Evolutionary conservation across 1,284 basidiomycete species (phyloP).

Genomic region (Rhodotorula sp.): DNA sequence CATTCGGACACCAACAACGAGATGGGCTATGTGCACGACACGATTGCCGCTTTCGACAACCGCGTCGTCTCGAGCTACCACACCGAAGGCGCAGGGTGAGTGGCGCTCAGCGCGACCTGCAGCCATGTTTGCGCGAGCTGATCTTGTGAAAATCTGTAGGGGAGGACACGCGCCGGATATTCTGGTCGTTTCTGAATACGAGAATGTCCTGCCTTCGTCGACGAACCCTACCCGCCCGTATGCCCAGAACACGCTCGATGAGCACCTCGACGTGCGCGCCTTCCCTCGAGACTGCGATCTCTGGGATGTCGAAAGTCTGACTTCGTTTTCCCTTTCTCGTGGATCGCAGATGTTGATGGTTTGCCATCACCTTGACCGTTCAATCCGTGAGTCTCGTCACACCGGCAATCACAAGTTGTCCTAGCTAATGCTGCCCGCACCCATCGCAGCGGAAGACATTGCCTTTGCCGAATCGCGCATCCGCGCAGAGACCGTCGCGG

Average conservation of each 20-base stretch:
- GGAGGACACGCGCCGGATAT: slow-evolving; percentile 98
- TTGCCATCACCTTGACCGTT: slow-evolving; percentile 84
- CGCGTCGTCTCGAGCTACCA: slow-evolving; percentile 98
- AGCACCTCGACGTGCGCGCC: slow-evolving; percentile 85
- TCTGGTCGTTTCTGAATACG: slow-evolving; percentile 64
- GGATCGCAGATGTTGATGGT: slow-evolving; percentile 84
- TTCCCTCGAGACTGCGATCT: not conserved
- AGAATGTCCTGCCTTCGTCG: slow-evolving; percentile 91
- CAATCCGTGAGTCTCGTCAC: slow-evolving; percentile 55
- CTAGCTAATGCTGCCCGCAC: not conserved
- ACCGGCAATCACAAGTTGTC: too few species aligned
- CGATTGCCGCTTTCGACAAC: slow-evolving; percentile 83
- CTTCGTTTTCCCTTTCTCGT: not conserved
- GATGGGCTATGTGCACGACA: slow-evolving; percentile 88
- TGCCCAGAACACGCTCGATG: slow-evolving; percentile 88
- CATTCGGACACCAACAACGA: slow-evolving; percentile 90
- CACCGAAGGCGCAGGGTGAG: slow-evolving; percentile 50
- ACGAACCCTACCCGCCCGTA: slow-evolving; percentile 97
- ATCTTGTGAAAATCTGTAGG: not conserved
- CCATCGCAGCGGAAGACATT: slow-evolving; percentile 71
- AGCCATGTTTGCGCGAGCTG: not conserved
- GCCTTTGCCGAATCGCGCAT: slow-evolving; percentile 98
- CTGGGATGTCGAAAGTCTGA: not conserved
- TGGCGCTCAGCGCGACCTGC: too few species aligned
- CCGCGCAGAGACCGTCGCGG: slow-evolving; percentile 92